phyloP scores from a whole-genome alignment of 129 eudicot species.

The Pulicaria dysenterica region DNA sequence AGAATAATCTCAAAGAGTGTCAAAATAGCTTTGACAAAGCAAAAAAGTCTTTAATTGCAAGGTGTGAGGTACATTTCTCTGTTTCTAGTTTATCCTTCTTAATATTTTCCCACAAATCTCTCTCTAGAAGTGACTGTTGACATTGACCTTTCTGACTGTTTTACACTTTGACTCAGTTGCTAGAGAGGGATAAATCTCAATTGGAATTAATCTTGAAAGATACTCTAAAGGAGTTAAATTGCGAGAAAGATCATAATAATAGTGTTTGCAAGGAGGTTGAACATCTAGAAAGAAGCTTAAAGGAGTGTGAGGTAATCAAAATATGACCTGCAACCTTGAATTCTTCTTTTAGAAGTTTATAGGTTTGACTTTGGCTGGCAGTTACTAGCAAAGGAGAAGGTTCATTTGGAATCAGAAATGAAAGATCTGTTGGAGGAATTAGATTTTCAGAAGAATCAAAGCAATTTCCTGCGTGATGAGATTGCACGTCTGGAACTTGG shows the following conservation, averaged over 20 bases:
- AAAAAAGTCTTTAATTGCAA: slow-evolving; percentile 59
- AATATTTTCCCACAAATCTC: not conserved
- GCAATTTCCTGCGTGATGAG: slow-evolving; percentile 56
- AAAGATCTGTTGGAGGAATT: slow-evolving; percentile 49
- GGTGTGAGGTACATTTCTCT: slow-evolving; percentile 76
- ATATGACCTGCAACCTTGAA: slow-evolving; percentile 11
- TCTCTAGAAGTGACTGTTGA: slow-evolving; percentile 2
- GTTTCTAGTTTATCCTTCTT: slow-evolving; percentile 14
- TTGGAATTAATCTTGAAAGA: slow-evolving; percentile 55
- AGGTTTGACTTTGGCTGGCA: slow-evolving; percentile 38
- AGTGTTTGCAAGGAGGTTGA: slow-evolving; percentile 59
- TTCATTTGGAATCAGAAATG: slow-evolving; percentile 54
- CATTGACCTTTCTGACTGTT: slow-evolving; percentile 23
- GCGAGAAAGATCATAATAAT: slow-evolving; percentile 61
- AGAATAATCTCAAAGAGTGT: slow-evolving; percentile 60
- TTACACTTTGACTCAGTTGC: slow-evolving; percentile 45
- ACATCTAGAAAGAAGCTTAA: slow-evolving; percentile 53
- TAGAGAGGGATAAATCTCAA: slow-evolving; percentile 74
- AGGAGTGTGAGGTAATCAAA: slow-evolving; percentile 60
- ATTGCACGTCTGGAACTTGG: slow-evolving; percentile 54
- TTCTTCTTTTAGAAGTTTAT: slow-evolving; percentile 8
- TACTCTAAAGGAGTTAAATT: slow-evolving; percentile 49
- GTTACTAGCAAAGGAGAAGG: slow-evolving; percentile 76
- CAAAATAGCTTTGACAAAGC: slow-evolving; percentile 61
- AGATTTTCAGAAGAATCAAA: slow-evolving; percentile 60